Conservation (phyloP, 176 grass and related monocot genomes). For the Musa troglodytarum region DNA sequence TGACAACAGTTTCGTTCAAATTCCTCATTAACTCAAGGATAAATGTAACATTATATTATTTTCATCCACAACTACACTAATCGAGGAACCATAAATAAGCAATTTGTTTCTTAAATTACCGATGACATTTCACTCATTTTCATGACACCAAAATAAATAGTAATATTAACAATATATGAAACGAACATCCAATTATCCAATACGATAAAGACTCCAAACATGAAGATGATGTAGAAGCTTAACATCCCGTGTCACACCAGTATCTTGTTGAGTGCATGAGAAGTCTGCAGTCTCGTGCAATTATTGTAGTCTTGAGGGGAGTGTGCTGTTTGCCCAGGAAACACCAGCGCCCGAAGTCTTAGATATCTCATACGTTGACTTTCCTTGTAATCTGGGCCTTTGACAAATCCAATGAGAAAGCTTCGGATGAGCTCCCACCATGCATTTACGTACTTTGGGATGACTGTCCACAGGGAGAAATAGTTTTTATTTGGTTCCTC, state of each 20-base stretch:
- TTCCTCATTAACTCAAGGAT: too few species aligned
- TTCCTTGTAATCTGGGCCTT: constrained; percentile 45
- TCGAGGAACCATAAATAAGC: too few species aligned
- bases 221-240: too few species aligned
- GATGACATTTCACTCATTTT: too few species aligned
- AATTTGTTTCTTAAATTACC: too few species aligned
- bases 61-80: too few species aligned
- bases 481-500: constrained; percentile 88
- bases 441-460: constrained; percentile 53
- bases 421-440: constrained; percentile 54
- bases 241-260: too few species aligned
- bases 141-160: too few species aligned
- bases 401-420: constrained; percentile 28
- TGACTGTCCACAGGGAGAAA: constrained; percentile 40
- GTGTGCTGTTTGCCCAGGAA: constrained; percentile 64
- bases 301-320: constrained; percentile 64
- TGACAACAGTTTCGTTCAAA: too few species aligned
- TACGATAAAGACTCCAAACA: too few species aligned
- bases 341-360: constrained; percentile 30
- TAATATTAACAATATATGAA: not conserved
- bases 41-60: too few species aligned
- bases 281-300: constrained; percentile 38
- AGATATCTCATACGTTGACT: constrained; percentile 29
- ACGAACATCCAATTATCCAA: not conserved
- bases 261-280: too few species aligned